Evolutionary conservation across 192 early-diverging fungal genomes (phyloP).

Genomic region (Rhizophagus sp.): DNA sequence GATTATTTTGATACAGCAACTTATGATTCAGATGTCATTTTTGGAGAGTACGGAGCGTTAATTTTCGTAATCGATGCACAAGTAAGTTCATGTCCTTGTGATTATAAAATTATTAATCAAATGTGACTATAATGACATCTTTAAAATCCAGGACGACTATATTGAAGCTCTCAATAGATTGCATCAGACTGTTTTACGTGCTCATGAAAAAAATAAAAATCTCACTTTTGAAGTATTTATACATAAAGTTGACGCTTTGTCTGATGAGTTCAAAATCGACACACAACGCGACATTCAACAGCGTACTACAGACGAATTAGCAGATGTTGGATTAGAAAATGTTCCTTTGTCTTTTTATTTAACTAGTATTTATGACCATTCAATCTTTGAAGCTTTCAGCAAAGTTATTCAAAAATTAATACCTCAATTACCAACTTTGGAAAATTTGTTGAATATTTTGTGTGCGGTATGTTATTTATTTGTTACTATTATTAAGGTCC

Average conservation of each 20-base stretch:
- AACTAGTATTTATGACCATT: constrained; percentile 93
- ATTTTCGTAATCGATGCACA: constrained; percentile 97
- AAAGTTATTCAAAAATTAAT: constrained; percentile 94
- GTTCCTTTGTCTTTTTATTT: constrained; percentile 82
- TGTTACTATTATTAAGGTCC: not conserved
- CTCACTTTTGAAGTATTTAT: constrained; percentile 94
- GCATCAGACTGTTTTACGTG: constrained; percentile 68
- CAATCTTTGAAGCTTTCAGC: constrained; percentile 92
- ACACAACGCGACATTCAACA: constrained; percentile 95
- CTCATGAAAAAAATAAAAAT: constrained; percentile 77
- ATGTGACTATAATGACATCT: not conserved
- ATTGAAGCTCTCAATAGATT: constrained; percentile 75
- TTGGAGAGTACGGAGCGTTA: constrained; percentile 70
- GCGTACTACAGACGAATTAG: constrained; percentile 83
- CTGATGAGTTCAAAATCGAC: constrained; percentile 95
- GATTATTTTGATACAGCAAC: constrained; percentile 72
- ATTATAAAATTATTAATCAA: not conserved
- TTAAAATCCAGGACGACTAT: constrained; percentile 71
- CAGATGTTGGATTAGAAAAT: constrained; percentile 73
- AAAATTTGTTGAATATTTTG: constrained; percentile 90
- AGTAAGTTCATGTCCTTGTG: constrained; percentile 41
- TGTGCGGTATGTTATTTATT: constrained; percentile 70
- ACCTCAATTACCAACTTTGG: constrained; percentile 77
- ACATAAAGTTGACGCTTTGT: constrained; percentile 95
- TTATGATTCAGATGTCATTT: constrained; percentile 66